These are phyloP conservation scores for Lenwebbia sp. DNA, from an alignment of 345 rosid genomes.

Conservation along the genomic window DNA sequence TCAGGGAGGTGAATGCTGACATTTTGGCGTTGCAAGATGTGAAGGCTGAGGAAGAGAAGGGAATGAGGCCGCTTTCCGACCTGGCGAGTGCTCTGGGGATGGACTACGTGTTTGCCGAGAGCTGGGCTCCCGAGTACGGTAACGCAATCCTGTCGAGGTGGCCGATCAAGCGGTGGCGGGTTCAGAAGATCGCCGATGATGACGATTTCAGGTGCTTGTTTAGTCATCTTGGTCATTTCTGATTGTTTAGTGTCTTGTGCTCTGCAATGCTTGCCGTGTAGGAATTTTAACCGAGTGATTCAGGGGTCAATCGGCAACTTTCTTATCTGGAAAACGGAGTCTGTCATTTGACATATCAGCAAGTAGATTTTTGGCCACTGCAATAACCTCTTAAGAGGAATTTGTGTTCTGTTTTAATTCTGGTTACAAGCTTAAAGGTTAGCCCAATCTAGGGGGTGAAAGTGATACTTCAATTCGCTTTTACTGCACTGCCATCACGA, in stretches of 20 bases:
- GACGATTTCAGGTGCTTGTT: conserved; percentile 70
- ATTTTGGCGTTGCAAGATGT: conserved; percentile 82
- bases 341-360: not conserved
- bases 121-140: conserved; percentile 95
- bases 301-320: not conserved
- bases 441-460: not conserved
- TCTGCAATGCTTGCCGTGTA: not conserved
- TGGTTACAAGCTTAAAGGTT: not conserved
- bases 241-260: not conserved
- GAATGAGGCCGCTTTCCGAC: conserved; percentile 82
- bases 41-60: conserved; percentile 77
- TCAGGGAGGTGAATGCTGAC: conserved; percentile 75
- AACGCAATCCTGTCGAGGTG: conserved; percentile 79
- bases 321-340: not conserved
- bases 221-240: no score
- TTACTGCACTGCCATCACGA: not conserved
- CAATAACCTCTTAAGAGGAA: not conserved
- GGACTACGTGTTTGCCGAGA: conserved; percentile 82
- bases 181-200: conserved; percentile 68
- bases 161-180: conserved; percentile 74
- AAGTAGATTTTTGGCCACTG: not conserved
- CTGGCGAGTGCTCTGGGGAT: conserved; percentile 70
- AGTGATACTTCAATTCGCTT: not conserved
- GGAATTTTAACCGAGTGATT: not conserved
- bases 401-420: not conserved